These are phyloP conservation scores for Cadophora luteo-olivacea DNA, from an alignment of 2,329 filamentous ascomycete species.

Conservation along the genomic window DNA sequence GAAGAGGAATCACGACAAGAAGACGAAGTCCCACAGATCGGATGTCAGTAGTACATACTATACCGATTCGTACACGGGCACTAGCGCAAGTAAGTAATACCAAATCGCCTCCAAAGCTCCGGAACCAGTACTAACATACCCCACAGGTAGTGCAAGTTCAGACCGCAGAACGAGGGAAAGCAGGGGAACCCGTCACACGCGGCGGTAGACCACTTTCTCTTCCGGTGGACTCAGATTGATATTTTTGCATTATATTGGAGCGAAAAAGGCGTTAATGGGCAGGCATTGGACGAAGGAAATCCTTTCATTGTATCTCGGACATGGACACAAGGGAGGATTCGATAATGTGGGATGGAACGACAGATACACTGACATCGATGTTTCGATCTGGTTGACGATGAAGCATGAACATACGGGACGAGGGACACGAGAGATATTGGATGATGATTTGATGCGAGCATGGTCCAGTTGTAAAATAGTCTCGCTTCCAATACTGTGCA, in stretches of 20 bases:
- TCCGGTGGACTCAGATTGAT: neutral
- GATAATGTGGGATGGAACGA: slow-evolving; percentile 9
- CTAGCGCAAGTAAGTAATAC: slow-evolving; percentile 43
- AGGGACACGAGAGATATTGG: neutral
- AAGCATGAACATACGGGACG: slow-evolving; percentile 9
- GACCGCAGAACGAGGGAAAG: slow-evolving; percentile 41
- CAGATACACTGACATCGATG: neutral
- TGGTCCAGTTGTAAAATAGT: neutral
- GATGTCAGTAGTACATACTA: slow-evolving; percentile 43
- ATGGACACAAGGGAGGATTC: neutral
- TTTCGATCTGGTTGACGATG: slow-evolving; percentile 2
- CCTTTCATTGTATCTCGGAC: neutral
- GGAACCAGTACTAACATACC: slow-evolving; percentile 30
- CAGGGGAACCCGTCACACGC: slow-evolving; percentile 28
- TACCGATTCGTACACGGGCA: slow-evolving; percentile 44
- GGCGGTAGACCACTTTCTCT: slow-evolving; percentile 14
- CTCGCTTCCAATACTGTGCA: neutral
- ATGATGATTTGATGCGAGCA: slow-evolving; percentile 13
- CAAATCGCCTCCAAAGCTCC: neutral
- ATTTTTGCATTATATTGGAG: slow-evolving; percentile 16
- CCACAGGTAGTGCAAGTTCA: slow-evolving; percentile 42
- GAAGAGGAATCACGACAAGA: slow-evolving; percentile 41
- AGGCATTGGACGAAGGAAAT: neutral
- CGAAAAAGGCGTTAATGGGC: slow-evolving; percentile 18
- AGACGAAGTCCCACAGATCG: slow-evolving; percentile 32